Percentiles rank a stretch among this genome's conserved stretches.
Evolutionary conservation across 2,329 filamentous ascomycete genomes (phyloP).

Genomic region (Diaporthe sp.): DNA sequence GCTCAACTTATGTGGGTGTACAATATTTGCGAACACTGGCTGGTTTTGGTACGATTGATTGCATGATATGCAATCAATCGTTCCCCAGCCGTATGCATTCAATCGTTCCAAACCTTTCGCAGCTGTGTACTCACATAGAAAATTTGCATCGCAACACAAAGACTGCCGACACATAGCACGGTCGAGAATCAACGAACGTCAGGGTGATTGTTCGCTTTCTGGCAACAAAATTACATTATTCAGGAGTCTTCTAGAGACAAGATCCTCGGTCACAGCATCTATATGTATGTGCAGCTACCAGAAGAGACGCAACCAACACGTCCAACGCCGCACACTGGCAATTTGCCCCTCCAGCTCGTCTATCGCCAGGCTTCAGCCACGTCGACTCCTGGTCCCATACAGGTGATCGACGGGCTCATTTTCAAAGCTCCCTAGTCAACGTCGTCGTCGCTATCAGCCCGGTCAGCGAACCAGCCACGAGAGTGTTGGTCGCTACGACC

Average conservation of each 20-base stretch:
- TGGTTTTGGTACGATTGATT: not conserved
- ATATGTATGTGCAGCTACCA: not conserved
- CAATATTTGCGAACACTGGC: not conserved
- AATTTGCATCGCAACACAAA: not conserved
- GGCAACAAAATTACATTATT: not conserved
- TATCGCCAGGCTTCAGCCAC: not conserved
- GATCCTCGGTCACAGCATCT: not conserved
- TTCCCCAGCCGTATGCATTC: not conserved
- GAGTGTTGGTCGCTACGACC: not conserved
- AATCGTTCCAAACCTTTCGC: not conserved
- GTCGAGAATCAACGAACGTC: not conserved
- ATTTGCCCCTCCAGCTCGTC: not conserved
- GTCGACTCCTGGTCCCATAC: not conserved
- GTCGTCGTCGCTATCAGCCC: not conserved
- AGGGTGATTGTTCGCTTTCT: not conserved
- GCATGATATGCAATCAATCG: not conserved
- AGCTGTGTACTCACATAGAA: not conserved
- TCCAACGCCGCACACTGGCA: not conserved
- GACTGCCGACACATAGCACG: not conserved
- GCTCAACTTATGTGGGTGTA: not conserved
- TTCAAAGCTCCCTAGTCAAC: not conserved
- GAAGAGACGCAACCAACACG: not conserved
- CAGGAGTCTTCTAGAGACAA: not conserved
- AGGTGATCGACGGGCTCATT: not conserved
- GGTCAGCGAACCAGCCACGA: not conserved